Base-by-base conservation (phyloP, 179 eudicot genomes). In the Gypsophila paniculata region DNA sequence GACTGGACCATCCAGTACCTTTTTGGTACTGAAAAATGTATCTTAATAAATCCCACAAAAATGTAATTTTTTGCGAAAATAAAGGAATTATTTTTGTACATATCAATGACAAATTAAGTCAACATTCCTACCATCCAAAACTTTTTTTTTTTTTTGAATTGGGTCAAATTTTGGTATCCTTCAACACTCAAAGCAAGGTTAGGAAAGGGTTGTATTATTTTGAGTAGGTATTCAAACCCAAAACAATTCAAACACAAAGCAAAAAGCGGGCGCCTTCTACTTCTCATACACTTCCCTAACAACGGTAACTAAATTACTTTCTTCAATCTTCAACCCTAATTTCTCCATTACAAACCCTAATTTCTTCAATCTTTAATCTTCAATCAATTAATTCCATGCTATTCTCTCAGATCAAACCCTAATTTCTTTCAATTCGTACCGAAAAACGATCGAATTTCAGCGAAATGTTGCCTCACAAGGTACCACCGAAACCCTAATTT, bases 391-490 rank as follows among this genome's bases (percentile, higher is more conserved):
- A 29, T 29, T 29, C 34, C 25, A 22, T 21, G 29, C 4, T 58
- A 18, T 17, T 22, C 34, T 58, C 62, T 5, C 23, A 59, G 17
- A 59, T 12, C 17, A 59, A 60, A 60, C 64, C 64, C 64, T 60
- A 60, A 26, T 61, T 29, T n/a, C 34, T 32, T 17, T 3, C 5
- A 61, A 18, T n/a, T 23, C 18, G 5, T 5, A 6, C 3, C 9
- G 12, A 5, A 55, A 8, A 61, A 15, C 42, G 29, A 29, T 29
- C n/a, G n/a, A 14, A 26, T 42, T 1, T 2, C 32, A 26, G 38
- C 68, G 14, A 64, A 64, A 64, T 64, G 68, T 64, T 64, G 68
- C 68, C 51, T 38, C 49, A 38, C 68, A 64, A 64, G 68, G 68
- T 64, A 15, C 49, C 26, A 0, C 15, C 10, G 39, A 17, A 64